A percentile compares a stretch with the other conserved stretches of the same genome.
These are phyloP conservation scores for Silene vulgaris DNA, from an alignment of 179 eudicot species.

Conservation along the genomic window DNA sequence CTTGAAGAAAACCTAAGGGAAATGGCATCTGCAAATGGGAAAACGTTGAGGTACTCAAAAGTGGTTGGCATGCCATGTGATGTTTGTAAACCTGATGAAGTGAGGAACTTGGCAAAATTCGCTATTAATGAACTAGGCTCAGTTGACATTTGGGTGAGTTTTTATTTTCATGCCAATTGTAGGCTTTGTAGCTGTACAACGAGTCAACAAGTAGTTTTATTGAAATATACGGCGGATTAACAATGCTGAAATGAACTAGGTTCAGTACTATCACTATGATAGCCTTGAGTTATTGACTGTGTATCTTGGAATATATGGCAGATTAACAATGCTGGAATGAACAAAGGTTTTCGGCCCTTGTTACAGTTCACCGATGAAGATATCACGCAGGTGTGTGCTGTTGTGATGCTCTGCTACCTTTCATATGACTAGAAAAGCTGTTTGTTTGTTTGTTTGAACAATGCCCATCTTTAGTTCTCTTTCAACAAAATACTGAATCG, in stretches of 20 bases:
- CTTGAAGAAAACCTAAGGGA: slow-evolving; percentile 74
- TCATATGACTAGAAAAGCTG: background rate
- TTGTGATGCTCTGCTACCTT: background rate
- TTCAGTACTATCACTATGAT: background rate
- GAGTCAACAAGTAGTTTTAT: background rate
- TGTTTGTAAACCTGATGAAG: slow-evolving; percentile 80
- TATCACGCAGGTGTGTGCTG: slow-evolving; percentile 60
- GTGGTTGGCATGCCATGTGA: slow-evolving; percentile 86
- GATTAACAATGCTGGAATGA: slow-evolving; percentile 96
- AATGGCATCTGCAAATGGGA: slow-evolving; percentile 39
- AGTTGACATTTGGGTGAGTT: slow-evolving; percentile 93
- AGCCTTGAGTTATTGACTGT: slow-evolving; percentile 8
- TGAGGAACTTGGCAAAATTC: slow-evolving; percentile 57
- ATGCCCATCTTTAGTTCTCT: background rate
- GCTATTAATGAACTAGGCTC: slow-evolving; percentile 72
- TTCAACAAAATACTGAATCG: no score
- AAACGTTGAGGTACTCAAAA: slow-evolving; percentile 54
- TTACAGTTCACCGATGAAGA: slow-evolving; percentile 85
- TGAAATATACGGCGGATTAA: no score
- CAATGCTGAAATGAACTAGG: no score
- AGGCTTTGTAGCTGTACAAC: background rate
- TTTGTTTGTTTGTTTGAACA: background rate
- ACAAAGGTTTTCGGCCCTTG: slow-evolving; percentile 98
- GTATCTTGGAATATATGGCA: slow-evolving; percentile 27
- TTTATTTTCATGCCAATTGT: background rate